phyloP scores from a whole-genome alignment of 306 rosid genomes.

The Cucumis sativus region Cucumber_9930_V3 NC_026661.2:14574501-14575000 shows the following conservation, averaged over 20 bases:
- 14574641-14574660: background rate
- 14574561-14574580: background rate
- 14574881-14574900: background rate
- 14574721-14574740: background rate
- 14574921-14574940: background rate
- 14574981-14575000: background rate
- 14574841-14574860: background rate
- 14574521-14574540: background rate
- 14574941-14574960: background rate
- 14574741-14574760: background rate
- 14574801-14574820: background rate
- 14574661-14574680: background rate
- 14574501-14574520: background rate
- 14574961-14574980: background rate
- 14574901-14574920: background rate
- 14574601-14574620: background rate
- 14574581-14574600: background rate
- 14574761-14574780: background rate
- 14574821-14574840: background rate
- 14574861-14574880: background rate
- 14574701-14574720: background rate
- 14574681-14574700: background rate
- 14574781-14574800: background rate
- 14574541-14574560: background rate
- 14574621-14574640: background rate